Base-by-base conservation (phyloP, 2,329 filamentous ascomycete species). In the Dothideomycetes sp. region DNA sequence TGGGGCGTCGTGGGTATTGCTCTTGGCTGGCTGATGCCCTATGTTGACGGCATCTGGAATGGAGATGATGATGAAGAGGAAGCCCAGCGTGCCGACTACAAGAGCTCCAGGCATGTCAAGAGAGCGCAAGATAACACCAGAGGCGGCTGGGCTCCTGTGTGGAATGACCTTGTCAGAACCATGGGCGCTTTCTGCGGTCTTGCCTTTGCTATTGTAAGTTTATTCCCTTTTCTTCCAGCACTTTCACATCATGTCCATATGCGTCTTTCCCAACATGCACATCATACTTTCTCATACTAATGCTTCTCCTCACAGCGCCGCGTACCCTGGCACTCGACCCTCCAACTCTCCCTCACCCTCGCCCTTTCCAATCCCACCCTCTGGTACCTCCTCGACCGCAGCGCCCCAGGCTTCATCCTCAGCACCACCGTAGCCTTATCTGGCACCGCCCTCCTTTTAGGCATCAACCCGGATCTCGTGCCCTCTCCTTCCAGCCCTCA, bases 301-400 rank as follows among this genome's bases (percentile, higher is more conserved):
- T 34, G 15, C 10, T 30, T 37, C 22, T 18, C 22, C 34, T 35
- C 35, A 35, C 51, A 93, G 85, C 81, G 91, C 48, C 85, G 84
- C 60, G 75, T 95, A 8, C 84, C 86, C 1, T 98, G 91, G 91
- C 75, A 88, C 52, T 95, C 88, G 7, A 91, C 87, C 1, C 76
- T 94, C n/a, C 91, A 98, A 61, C 79, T 93, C 15, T 93, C 88
- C 1, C 62, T 93, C 18, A 91, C 88, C 1, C 77, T 98, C 36
- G 84, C 87, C 16, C 76, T 96, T 44, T 85, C 83, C 15, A 96
- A 96, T 57, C 89, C 91, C 1, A 82, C 91, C 8, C 68, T 98
- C 14, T 98, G 91, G 91, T 98, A 94, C 62, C 70, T 96, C 17
- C 83, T 98, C 54, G 91, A 98, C 62, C 84, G 89, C 37, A 91